Evolutionary conservation across 1,139 yeast species (phyloP).

Genomic region (Candida gigantensis): DNA sequence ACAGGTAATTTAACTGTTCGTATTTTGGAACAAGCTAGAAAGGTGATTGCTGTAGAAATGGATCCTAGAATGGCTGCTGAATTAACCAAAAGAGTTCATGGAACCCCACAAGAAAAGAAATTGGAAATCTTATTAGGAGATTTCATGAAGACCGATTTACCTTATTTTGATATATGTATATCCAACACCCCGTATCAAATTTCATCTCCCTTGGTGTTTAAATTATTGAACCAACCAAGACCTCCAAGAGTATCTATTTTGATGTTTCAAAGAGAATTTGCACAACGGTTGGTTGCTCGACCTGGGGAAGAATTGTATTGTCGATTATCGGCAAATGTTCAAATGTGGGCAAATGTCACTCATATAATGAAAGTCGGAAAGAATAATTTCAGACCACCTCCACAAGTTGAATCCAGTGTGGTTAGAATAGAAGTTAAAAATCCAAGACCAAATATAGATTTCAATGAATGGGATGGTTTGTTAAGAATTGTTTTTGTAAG

Average conservation of each 20-base stretch:
- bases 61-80: slow-evolving; percentile 99
- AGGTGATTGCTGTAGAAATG: slow-evolving; percentile 95
- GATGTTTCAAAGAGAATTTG: slow-evolving; percentile 98
- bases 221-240: slow-evolving; percentile 81
- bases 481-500: slow-evolving; percentile 88
- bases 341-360: slow-evolving; percentile 98
- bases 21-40: slow-evolving; percentile 86
- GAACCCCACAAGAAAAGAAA: slow-evolving; percentile 89
- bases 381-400: slow-evolving; percentile 97
- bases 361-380: slow-evolving; percentile 98
- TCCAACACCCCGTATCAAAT: slow-evolving; percentile 98
- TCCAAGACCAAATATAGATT: slow-evolving; percentile 91
- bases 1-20: slow-evolving; percentile 96
- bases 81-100: slow-evolving; percentile 94
- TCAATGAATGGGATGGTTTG: slow-evolving; percentile 96
- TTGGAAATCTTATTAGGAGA: slow-evolving; percentile 91
- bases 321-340: slow-evolving; percentile 92
- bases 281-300: slow-evolving; percentile 85
- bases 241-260: slow-evolving; percentile 95
- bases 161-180: slow-evolving; percentile 93
- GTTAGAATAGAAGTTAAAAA: slow-evolving; percentile 88
- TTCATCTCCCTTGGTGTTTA: slow-evolving; percentile 94
- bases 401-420: slow-evolving; percentile 96
- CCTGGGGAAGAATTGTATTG: slow-evolving; percentile 95
- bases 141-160: slow-evolving; percentile 92